Evolutionary conservation across 495 filamentous ascomycete genomes (phyloP).

Genomic region (Penicillium egyptiacum): DNA sequence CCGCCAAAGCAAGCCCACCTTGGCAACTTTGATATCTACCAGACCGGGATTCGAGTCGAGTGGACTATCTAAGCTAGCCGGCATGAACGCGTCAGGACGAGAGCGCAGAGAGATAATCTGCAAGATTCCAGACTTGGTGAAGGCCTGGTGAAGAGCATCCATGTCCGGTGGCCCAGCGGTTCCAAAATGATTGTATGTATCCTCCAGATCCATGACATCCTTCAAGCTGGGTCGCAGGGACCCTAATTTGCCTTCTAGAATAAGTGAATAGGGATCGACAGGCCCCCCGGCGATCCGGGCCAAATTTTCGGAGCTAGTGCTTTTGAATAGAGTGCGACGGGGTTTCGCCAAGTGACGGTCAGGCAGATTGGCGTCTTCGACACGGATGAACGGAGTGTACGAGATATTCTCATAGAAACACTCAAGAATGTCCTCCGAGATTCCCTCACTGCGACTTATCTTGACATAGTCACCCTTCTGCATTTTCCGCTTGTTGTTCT

Average conservation of each 20-base stretch:
- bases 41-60: slow-evolving; percentile 87
- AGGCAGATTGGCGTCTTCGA: slow-evolving; percentile 89
- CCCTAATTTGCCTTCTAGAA: slow-evolving; percentile 85
- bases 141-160: slow-evolving; percentile 75
- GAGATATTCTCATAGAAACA: slow-evolving; percentile 98
- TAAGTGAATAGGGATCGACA: slow-evolving; percentile 91
- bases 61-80: slow-evolving; percentile 78
- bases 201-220: slow-evolving; percentile 88
- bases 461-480: slow-evolving; percentile 94
- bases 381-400: slow-evolving; percentile 95
- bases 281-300: slow-evolving; percentile 72
- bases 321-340: slow-evolving; percentile 72
- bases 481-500: slow-evolving; percentile 99
- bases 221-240: slow-evolving; percentile 78
- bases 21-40: slow-evolving; percentile 96
- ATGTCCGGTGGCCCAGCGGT: slow-evolving; percentile 72
- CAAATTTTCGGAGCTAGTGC: slow-evolving; percentile 62
- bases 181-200: slow-evolving; percentile 85
- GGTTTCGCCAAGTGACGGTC: slow-evolving; percentile 71
- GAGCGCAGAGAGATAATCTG: slow-evolving; percentile 94
- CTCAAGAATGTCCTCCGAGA: slow-evolving; percentile 87
- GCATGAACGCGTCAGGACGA: slow-evolving; percentile 92
- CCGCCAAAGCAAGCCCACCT: slow-evolving; percentile 92
- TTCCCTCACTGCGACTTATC: slow-evolving; percentile 85
- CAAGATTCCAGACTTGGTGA: slow-evolving; percentile 84